Base-by-base conservation (phyloP, 148 eudicot genomes). In the Rhododendron molle region DNA sequence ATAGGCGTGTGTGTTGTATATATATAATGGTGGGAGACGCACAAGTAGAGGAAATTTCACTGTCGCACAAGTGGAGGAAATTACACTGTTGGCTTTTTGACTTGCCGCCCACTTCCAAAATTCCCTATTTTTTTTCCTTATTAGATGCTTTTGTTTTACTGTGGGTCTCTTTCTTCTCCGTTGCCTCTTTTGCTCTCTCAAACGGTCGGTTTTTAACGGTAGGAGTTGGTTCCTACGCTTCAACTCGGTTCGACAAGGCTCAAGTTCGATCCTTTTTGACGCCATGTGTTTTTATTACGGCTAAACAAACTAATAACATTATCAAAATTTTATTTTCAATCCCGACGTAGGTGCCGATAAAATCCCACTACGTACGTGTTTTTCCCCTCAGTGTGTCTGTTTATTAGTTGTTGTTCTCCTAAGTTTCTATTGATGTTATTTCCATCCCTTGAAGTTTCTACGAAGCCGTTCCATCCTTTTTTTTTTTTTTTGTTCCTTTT, bases 1-100 rank as follows among this genome's bases (percentile, higher is more conserved):
- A 44, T 78, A 60, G 85, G 65, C 60, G 30, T 3, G 79, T 18
- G 38, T 4, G 43, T 20, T 46, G 28, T 72, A 16, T 73, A 50
- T 83, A 73, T 11, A 34, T 21, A 47, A 73, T 5, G 14, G 0
- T 40, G 67, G 34, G 11, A 30, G 67, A 74, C 34, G 69, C 18
- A 47, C 47, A 47, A 20, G 72, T 20, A n/a, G 38, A 18, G 67
- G 56, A 49, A 84, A 72, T 74, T 73, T 46, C 69, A 20, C 16
- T 83, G 80, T 73, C 34, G 69, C 18, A 47, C 47, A 47, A 20
- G 72, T 20, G 40, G 38, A 18, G 67, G 56, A 49, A 84, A 72
- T 74, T 73, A 69, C 69, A 20, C 16, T 83, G 80, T 73, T 49
- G 36, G 30, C 85, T 50, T 73, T 83, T 83, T 83, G 80, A 83